Evolutionary conservation across 768 basidiomycete species (phyloP).

Genomic region (Tulasnella sp.): DNA sequence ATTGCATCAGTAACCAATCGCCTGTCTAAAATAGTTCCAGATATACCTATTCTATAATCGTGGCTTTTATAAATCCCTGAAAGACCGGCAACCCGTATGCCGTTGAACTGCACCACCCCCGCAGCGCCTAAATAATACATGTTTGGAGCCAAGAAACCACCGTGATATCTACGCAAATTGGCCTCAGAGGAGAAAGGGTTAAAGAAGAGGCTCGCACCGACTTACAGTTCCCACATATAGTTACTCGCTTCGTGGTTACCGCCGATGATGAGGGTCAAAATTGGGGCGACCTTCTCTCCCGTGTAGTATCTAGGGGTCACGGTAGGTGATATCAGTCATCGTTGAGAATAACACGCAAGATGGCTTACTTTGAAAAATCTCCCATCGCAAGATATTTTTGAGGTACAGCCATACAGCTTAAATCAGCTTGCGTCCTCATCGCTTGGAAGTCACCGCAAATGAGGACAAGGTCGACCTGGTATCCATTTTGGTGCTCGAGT

Average conservation of each 20-base stretch:
- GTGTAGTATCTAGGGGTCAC: constrained; percentile 65
- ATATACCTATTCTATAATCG: constrained; percentile 57
- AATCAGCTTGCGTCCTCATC: constrained; percentile 72
- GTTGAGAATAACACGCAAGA: neutral
- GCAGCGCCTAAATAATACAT: constrained; percentile 94
- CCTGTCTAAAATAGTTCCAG: neutral
- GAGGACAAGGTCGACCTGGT: constrained; percentile 75
- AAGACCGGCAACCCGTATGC: constrained; percentile 78
- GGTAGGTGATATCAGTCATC: neutral
- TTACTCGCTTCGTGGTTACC: constrained; percentile 98
- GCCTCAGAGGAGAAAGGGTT: neutral
- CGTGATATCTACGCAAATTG: constrained; percentile 63
- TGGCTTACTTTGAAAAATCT: constrained; percentile 52
- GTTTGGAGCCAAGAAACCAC: constrained; percentile 93
- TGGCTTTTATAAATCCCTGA: constrained; percentile 84
- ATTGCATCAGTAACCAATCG: neutral
- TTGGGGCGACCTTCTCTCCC: constrained; percentile 69
- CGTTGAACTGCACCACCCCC: constrained; percentile 81
- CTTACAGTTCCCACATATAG: constrained; percentile 92
- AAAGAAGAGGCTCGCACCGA: constrained; percentile 4
- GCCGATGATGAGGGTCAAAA: constrained; percentile 89
- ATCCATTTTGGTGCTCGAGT: constrained; percentile 53
- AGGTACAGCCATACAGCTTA: constrained; percentile 87
- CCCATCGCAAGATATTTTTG: constrained; percentile 78
- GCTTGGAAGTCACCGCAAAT: constrained; percentile 98